Evolutionary conservation across 1,284 basidiomycete species (phyloP), one percentile per base, ranked within the genome.

Genomic region (Athelia psychrophila): DNA sequence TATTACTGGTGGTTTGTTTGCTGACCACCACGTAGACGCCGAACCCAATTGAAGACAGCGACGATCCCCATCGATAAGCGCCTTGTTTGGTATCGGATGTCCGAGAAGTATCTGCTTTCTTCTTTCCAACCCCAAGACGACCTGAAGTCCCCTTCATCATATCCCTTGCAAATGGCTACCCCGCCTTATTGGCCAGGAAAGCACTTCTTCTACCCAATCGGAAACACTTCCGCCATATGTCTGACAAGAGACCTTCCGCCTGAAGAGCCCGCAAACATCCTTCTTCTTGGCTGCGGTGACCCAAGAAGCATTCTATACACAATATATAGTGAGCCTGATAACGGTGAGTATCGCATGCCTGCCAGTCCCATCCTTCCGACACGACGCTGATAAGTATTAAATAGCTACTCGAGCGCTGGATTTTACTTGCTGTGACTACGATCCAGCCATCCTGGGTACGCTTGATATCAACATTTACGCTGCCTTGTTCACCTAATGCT

Each of bases 231-330:
- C 10, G 73, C 82, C 4, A 62, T 76, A 3, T 77, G 66, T 51
- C 64, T 86, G 2, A 79, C 78, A 1, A 68, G 75, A 35, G 68
- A 76, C 45, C 57, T 84, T 2, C 65, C 78, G 44, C 74, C 74
- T 2, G 79, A 80, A 51, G 62, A 72, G 50, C 51, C 64, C 19
- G 79, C 77, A 3, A 60, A 73, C 25, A 62, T 83, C 20, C 66
- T 85, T 12, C 70, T 81, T 16, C 65, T 84, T 32, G 81, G 75
- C 8, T 84, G 80, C 56, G 82, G 83, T 12, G 83, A 85, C 58
- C 75, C 78, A 19, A 68, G 82, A 25, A 78, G 73, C 54, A 74
- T 84, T 8, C 53, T 86, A 10, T 81, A 78, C 58, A 83, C 83
- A 0, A 53, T 79, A 3, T 35, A 59, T 44, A 18, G 38, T 16